Evolutionary conservation across 2,329 filamentous ascomycete genomes (phyloP).

Genomic region (Aspergillus fumigatus): DNA sequence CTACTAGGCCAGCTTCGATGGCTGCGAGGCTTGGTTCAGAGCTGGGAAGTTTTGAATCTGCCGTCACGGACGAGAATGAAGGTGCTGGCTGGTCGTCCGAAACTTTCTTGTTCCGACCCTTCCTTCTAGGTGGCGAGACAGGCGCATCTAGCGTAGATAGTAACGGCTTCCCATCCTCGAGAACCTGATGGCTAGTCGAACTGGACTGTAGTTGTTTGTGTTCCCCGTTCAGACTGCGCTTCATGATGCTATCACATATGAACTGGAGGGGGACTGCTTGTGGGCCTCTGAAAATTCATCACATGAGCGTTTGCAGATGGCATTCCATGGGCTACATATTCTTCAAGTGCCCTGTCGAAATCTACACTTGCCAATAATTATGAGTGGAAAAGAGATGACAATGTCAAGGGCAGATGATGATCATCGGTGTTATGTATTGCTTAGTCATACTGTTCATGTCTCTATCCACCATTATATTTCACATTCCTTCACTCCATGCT

Average conservation of each 20-base stretch:
- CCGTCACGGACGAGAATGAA: neutral
- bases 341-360: neutral
- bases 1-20: slow-evolving; percentile 49
- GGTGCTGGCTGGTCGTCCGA: neutral
- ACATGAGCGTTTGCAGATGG: neutral
- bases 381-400: neutral
- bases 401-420: neutral
- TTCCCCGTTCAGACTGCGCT: slow-evolving; percentile 4
- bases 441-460: neutral
- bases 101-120: neutral
- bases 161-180: neutral
- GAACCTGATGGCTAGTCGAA: neutral
- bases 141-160: slow-evolving; percentile 18
- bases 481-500: too few species aligned
- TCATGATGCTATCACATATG: slow-evolving; percentile 5
- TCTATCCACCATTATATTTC: neutral
- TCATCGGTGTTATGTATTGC: neutral
- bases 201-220: neutral
- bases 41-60: neutral
- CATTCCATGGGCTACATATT: neutral
- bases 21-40: slow-evolving; percentile 33
- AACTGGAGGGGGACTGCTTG: neutral
- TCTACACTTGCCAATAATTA: neutral
- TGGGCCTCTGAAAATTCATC: neutral
- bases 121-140: slow-evolving; percentile 26